Evolutionary conservation across 331 rosid genomes (phyloP).

Genomic region (Prunus yedoensis): DNA sequence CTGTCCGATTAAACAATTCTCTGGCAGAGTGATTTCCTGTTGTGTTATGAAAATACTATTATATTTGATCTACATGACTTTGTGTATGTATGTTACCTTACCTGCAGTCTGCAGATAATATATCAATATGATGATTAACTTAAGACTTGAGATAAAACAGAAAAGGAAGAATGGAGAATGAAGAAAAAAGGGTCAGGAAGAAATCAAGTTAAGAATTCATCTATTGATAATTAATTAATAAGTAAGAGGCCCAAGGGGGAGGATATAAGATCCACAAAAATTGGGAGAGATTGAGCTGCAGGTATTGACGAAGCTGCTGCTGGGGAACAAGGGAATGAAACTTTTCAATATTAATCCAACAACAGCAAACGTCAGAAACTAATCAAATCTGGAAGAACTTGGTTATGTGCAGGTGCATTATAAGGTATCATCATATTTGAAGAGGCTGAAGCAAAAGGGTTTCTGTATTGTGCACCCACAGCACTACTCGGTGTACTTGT

Average conservation of each 20-base stretch:
- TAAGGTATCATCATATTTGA: constrained; percentile 31
- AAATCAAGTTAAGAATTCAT: neutral
- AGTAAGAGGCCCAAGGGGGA: neutral
- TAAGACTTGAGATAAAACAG: too few relatives aligned
- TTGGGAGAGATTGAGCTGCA: neutral
- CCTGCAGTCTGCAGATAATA: too few relatives aligned
- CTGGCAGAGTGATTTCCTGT: too few relatives aligned
- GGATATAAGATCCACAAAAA: constrained; percentile 11
- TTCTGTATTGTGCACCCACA: constrained; percentile 23
- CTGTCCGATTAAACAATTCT: too few relatives aligned
- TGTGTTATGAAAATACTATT: too few relatives aligned
- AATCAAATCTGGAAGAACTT: constrained; percentile 72
- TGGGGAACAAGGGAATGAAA: neutral
- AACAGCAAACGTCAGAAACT: constrained; percentile 42
- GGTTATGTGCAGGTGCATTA: constrained; percentile 14
- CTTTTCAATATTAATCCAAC: neutral
- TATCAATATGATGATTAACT: neutral
- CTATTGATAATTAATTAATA: neutral
- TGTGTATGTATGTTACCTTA: too few relatives aligned
- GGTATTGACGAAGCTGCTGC: neutral
- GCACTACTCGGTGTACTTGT: neutral
- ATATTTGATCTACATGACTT: too few relatives aligned
- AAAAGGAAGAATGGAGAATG: neutral
- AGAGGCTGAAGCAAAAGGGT: constrained; percentile 31
- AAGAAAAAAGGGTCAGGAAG: neutral